Base-by-base conservation (phyloP, 108 stramenopile species). In the Fragilaria crotonensis region DNA sequence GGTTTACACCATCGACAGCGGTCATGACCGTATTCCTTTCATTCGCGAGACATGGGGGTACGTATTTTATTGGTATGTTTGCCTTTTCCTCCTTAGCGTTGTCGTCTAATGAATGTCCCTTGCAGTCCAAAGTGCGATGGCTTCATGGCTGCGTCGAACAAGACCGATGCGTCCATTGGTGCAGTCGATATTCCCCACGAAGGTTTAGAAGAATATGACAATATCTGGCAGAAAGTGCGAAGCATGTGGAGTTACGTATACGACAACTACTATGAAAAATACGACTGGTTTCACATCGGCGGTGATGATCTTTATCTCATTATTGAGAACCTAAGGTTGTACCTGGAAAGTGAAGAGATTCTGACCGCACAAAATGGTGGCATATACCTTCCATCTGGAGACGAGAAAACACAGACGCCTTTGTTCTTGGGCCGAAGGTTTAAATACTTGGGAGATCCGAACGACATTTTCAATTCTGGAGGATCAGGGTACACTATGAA, bases 161-260 rank as follows among this genome's bases (percentile, higher is more conserved):
- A 80, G 60, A 89, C 90, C 11, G 95, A 96, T 59, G 60, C 59
- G 5, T 47, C 60, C 5, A 27, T 93, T 2, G 82, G 76, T 33
- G 79, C 95, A 18, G 89, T 98, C 33, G 67, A 87, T 46, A 95
- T 98, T 55, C 78, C 77, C 29, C 95, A 96, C 61, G 89, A 95
- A 64, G 97, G 97, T 3, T 77, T 76, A 5, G 97, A 98, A 71
- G 93, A 84, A 63, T 98, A 96, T 68, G 74, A 88, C 54, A 98
- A 98, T 75, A 98, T 98, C 62, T 98, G 97, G 97, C 97, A 98
- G 67, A 98, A 98, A 60, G 81, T 94, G 25, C 75, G 96, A 46
- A 68, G 83, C 26, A 97, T 96, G 81, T 98, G 96, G 96, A 75
- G 73, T n/a, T 96, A 93, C 67, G 74, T 98, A 5, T 86, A 94